Evolutionary conservation across 2,329 filamentous ascomycete genomes (phyloP), one percentile per base, ranked within the genome.

Genomic region (Aspergillus sp.): DNA sequence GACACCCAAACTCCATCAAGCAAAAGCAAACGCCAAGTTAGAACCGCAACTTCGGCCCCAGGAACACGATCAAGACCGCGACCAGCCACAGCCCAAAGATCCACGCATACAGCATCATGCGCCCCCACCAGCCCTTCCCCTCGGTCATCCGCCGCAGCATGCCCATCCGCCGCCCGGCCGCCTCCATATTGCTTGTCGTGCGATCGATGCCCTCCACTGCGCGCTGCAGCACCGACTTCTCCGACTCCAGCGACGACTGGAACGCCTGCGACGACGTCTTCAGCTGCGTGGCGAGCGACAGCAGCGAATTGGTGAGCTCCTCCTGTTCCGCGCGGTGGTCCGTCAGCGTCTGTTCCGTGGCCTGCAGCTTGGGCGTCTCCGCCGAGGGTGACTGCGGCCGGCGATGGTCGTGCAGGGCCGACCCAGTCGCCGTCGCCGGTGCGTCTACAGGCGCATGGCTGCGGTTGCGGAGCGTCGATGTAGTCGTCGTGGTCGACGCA

Each of bases 31-130:
- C 13, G 11, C 5, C n/a, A 16, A 20, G 16, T 50, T 44, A 96
- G 66, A 96, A 94, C 64, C 93, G 81, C 68, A 97, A 73, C 77
- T 97, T 97, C 0, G 93, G 93, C 67, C 91, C 76, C 47, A 93
- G 81, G 76, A 93, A 93, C 11, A 97, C 92, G 58, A 97, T 72
- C 68, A 95, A 63, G 32, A 96, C 76, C 16, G 91, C 82, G 21
- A 84, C 74, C n/a, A 95, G 63, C 86, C 91, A 93, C 57, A 97
- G 71, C 25, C 84, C 90, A 63, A 87, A 88, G 45, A 97, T 91
- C 81, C 89, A 88, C 36, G 79, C 87, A 76, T 94, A 96, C 55
- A 97, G 78, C 73, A 93, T 79, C 77, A 96, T 83, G 48, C 92
- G 77, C 5, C 88, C 91, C 84, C 83, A 91, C 88, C 88, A 95